Percentiles rank a stretch among this genome's conserved stretches.
These are phyloP conservation scores for Alliaria petiolata DNA, from an alignment of 345 rosid species.

Conservation along the genomic window DNA sequence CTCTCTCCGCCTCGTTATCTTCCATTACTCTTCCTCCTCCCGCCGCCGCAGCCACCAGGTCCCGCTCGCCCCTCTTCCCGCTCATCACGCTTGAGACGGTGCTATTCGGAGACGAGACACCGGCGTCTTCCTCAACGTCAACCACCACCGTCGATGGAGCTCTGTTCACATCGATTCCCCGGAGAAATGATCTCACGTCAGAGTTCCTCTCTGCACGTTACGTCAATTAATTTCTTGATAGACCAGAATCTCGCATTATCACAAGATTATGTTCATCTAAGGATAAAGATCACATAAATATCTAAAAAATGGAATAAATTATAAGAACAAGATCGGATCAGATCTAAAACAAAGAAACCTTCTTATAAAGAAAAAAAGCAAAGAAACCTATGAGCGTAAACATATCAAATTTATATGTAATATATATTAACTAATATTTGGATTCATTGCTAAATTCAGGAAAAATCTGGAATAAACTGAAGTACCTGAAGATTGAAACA, in stretches of 20 bases:
- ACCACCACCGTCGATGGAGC: conserved; percentile 38
- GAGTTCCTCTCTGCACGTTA: conserved; percentile 40
- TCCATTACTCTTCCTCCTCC: conserved; percentile 28
- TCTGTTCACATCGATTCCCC: conserved; percentile 66
- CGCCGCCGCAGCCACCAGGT: conserved; percentile 28
- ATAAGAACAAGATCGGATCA: background rate
- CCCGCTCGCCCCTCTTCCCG: conserved; percentile 72
- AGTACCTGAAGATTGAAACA: conserved; percentile 56
- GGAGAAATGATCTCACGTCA: conserved; percentile 43
- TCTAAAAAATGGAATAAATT: background rate
- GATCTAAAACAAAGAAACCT: background rate
- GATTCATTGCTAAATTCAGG: background rate
- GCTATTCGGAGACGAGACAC: conserved; percentile 81
- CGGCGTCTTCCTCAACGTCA: conserved; percentile 65
- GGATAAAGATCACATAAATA: background rate
- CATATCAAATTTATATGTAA: too few relatives aligned
- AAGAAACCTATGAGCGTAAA: background rate
- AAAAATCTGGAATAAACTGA: too few relatives aligned
- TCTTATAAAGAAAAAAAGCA: too few relatives aligned
- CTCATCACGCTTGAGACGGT: conserved; percentile 69
- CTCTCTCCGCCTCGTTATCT: conserved; percentile 61
- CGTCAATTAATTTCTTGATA: background rate
- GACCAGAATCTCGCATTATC: background rate
- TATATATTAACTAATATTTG: background rate
- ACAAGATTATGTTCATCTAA: background rate